A percentile compares a stretch with the other conserved stretches of the same genome.
phyloP scores from a whole-genome alignment of 2,329 filamentous ascomycete species.

The Fusarium palustre region DNA sequence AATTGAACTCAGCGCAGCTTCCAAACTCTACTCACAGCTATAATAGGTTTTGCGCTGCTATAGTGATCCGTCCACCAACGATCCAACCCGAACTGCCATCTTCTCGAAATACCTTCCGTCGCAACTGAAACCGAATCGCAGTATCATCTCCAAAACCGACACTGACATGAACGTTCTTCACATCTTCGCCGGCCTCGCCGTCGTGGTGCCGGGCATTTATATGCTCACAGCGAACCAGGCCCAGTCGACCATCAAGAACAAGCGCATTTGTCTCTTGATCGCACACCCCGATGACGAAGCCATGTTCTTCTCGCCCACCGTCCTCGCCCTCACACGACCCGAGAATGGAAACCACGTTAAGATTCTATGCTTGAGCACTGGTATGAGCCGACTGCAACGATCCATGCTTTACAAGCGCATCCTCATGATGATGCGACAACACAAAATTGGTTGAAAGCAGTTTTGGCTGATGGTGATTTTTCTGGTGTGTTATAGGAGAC shows the following conservation, averaged over 20 bases:
- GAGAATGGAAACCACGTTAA: constrained; percentile 89
- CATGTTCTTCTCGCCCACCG: constrained; percentile 97
- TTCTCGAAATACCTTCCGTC: neutral
- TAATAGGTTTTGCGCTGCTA: constrained; percentile 7
- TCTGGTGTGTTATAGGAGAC: constrained; percentile 66
- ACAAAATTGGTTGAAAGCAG: constrained; percentile 21
- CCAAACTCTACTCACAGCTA: neutral
- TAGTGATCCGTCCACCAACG: constrained; percentile 3
- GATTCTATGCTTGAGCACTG: constrained; percentile 91
- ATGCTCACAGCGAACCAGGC: constrained; percentile 62
- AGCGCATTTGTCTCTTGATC: constrained; percentile 91
- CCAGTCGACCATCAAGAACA: constrained; percentile 72
- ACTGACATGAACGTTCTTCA: constrained; percentile 42
- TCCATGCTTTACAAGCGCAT: constrained; percentile 23
- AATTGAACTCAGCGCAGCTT: constrained; percentile 11
- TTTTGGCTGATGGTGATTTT: constrained; percentile 37
- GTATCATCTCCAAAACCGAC: constrained; percentile 1
- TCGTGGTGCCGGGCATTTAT: constrained; percentile 64
- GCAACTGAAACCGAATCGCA: constrained; percentile 5
- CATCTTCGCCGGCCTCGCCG: constrained; percentile 45
- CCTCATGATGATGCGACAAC: constrained; percentile 13
- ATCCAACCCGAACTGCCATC: neutral
- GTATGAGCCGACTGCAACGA: constrained; percentile 55
- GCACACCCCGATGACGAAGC: constrained; percentile 98
- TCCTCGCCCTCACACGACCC: constrained; percentile 84